Evolutionary conservation across 2,329 filamentous ascomycete species (phyloP).

Genomic region (Neofusicoccum kwambonambiense): DNA sequence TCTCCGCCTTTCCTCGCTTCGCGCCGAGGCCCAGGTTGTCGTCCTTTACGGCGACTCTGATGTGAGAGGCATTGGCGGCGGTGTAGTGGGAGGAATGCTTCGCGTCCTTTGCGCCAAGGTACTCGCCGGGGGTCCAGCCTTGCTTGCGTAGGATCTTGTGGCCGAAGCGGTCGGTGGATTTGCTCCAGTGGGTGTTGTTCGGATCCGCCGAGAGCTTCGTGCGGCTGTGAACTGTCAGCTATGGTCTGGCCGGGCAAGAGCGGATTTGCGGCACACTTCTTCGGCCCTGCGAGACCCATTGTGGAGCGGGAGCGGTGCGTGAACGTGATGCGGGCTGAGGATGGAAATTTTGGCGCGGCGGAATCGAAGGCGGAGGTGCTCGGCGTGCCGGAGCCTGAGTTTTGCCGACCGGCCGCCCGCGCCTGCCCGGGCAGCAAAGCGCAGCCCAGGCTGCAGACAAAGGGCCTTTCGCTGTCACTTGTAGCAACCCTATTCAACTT

Average conservation of each 20-base stretch:
- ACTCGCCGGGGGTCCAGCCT: constrained; percentile 85
- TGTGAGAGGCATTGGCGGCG: constrained; percentile 78
- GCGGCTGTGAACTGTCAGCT: constrained; percentile 42
- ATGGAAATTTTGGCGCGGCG: constrained; percentile 6
- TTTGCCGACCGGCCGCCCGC: background rate
- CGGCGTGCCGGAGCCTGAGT: background rate
- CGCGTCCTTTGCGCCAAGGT: constrained; percentile 74
- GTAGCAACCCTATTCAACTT: background rate
- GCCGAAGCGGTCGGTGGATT: constrained; percentile 78
- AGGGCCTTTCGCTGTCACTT: background rate
- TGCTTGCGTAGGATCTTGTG: constrained; percentile 85
- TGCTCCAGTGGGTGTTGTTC: constrained; percentile 92
- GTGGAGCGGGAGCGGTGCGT: background rate
- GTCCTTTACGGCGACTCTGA: constrained; percentile 82
- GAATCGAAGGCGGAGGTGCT: background rate
- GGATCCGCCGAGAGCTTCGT: constrained; percentile 84
- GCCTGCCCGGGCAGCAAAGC: background rate
- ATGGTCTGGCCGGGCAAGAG: constrained; percentile 23
- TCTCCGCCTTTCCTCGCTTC: constrained; percentile 65
- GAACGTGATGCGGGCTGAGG: background rate
- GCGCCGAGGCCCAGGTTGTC: constrained; percentile 89
- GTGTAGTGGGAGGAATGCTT: constrained; percentile 74
- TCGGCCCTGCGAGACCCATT: constrained; percentile 69
- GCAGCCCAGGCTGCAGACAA: no score
- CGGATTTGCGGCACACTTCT: constrained; percentile 54